Evolutionary conservation across 148 eudicot genomes (phyloP).

Genomic region (Simmondsia chinensis): DNA sequence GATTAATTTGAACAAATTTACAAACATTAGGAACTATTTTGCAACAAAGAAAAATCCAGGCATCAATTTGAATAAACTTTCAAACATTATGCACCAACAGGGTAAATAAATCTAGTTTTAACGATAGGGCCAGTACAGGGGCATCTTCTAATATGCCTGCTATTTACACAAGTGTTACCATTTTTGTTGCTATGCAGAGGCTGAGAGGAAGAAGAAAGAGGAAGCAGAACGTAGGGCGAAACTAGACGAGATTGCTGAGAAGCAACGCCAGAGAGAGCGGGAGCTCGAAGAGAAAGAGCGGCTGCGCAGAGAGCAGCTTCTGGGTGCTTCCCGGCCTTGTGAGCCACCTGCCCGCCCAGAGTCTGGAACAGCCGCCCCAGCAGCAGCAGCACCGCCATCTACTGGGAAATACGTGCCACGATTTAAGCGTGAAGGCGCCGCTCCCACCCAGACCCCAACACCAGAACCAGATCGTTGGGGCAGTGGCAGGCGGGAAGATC

Average conservation of each 20-base stretch:
- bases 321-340: constrained; percentile 19
- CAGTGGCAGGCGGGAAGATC: constrained; percentile 23
- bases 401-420: constrained; percentile 66
- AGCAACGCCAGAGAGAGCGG: constrained; percentile 73
- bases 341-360: constrained; percentile 28
- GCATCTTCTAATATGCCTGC: no score
- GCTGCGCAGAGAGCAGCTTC: constrained; percentile 39
- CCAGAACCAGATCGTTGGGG: constrained; percentile 51
- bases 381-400: constrained; percentile 29
- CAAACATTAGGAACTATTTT: no score
- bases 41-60: no score
- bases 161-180: neutral
- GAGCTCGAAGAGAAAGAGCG: constrained; percentile 79
- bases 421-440: constrained; percentile 15
- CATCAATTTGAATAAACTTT: no score
- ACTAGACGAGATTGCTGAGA: constrained; percentile 79
- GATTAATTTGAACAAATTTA: no score
- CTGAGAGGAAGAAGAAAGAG: constrained; percentile 68
- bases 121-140: no score
- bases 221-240: constrained; percentile 69
- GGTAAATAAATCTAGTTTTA: no score
- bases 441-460: constrained; percentile 27
- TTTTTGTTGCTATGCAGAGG: constrained; percentile 34
- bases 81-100: no score
- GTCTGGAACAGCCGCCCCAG: constrained; percentile 17